Evolutionary conservation across 345 rosid species (phyloP).

Genomic region (Anastatica hierochuntica): DNA sequence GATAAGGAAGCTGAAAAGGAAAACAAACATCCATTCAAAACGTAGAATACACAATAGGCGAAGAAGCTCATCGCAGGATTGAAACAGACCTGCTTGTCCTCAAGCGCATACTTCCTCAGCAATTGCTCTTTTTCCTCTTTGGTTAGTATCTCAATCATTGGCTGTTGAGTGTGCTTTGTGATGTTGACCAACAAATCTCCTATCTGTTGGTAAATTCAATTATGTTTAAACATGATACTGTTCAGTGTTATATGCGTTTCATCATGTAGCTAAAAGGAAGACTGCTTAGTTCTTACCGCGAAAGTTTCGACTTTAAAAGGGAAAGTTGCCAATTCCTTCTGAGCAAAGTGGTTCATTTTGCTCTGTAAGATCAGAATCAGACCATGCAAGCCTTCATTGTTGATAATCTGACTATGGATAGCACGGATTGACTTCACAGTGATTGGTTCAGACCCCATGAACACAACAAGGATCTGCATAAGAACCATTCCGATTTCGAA

Average conservation of each 20-base stretch:
- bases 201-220: slow-evolving; percentile 14
- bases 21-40: neutral
- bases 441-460: slow-evolving; percentile 27
- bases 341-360: slow-evolving; percentile 25
- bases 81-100: slow-evolving; percentile 22
- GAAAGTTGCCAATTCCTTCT: slow-evolving; percentile 19
- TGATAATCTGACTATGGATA: slow-evolving; percentile 9
- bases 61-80: neutral
- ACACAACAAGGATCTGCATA: slow-evolving; percentile 26
- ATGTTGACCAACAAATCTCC: slow-evolving; percentile 27
- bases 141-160: slow-evolving; percentile 22
- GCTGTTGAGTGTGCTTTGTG: slow-evolving; percentile 24
- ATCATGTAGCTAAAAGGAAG: neutral
- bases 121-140: slow-evolving; percentile 16
- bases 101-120: slow-evolving; percentile 6
- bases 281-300: slow-evolving; percentile 18
- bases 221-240: neutral
- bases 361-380: slow-evolving; percentile 26
- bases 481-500: neutral
- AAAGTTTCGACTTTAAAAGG: slow-evolving; percentile 23
- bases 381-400: slow-evolving; percentile 11
- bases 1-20: slow-evolving; percentile 20
- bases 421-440: slow-evolving; percentile 16
- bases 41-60: neutral
- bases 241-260: neutral